Base-by-base conservation (phyloP, 2,329 filamentous ascomycete species). In the Ophiostoma sp. region DNA sequence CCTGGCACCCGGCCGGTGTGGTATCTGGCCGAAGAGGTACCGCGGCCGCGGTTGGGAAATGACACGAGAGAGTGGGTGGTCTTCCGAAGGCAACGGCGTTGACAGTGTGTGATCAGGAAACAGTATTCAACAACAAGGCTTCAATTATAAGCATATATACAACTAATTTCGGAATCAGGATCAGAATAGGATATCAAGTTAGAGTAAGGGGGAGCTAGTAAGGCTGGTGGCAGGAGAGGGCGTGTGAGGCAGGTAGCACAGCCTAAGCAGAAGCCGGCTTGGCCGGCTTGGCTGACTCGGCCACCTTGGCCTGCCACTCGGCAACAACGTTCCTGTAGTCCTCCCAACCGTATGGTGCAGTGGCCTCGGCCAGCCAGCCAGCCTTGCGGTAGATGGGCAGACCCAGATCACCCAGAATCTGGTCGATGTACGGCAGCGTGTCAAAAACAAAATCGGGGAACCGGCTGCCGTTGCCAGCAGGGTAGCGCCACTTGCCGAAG, bases 391-490 rank as follows among this genome's bases (percentile, higher is more conserved):
- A 81, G 17, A 80, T 80, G 23, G 83, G 79, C 69, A 93, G 77
- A 0, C 86, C 89, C 70, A 94, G 75, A 77, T 94, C 91, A 4
- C 80, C 79, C 72, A 91, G 76, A 76, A 94, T 77, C 75, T 89
- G 75, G 77, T 94, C 91, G 23, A 92, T 77, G 71, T 93, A 95
- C 4, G 90, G 90, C 69, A 94, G 77, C 0, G 85, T 85, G 77
- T 95, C 92, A 75, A 94, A 94, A 23, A 91, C 88, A 73, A 93
- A 89, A 76, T 92, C 90, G 0, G 89, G 89, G 71, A 84, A 82
- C 75, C 82, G 83, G 54, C 80, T 81, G 0, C 90, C 90, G 75
- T 87, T 88, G 0, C 90, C 90, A 3, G 81, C 83, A 0, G 89
- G 87, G 74, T 90, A 91, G 35, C 91, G 83, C 85, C 89, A 89